These are phyloP conservation scores for Aaosphaeria pasadenensis DNA, from an alignment of 2,329 filamentous ascomycete genomes.

Conservation along the genomic window DNA sequence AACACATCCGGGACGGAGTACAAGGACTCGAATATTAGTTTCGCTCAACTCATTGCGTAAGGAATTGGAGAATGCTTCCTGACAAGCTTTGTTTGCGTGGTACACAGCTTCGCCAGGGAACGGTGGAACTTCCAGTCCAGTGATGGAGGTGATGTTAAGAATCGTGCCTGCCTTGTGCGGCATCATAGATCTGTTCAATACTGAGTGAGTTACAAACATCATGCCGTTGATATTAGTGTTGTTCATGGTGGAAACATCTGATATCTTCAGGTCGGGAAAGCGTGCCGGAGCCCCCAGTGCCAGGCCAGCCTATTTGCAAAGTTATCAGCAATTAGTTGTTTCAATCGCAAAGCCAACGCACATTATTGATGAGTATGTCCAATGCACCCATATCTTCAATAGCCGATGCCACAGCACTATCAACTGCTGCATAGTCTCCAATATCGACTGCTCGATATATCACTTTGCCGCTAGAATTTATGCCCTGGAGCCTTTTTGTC, in stretches of 20 bases:
- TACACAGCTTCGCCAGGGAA: conserved; percentile 51
- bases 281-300: conserved; percentile 45
- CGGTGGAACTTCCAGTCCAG: conserved; percentile 47
- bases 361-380: conserved; percentile 48
- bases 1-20: conserved; percentile 47
- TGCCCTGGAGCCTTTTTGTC: neutral
- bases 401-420: neutral
- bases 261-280: conserved; percentile 43
- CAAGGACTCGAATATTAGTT: conserved; percentile 48
- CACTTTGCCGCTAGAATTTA: neutral
- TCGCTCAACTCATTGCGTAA: conserved; percentile 47
- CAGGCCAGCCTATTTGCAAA: conserved; percentile 31
- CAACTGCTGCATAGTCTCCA: neutral
- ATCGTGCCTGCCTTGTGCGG: conserved; percentile 43
- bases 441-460: neutral
- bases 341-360: no score
- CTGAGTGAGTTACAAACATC: conserved; percentile 47
- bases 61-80: conserved; percentile 50
- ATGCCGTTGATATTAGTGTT: conserved; percentile 49
- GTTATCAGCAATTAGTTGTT: no score
- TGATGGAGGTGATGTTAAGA: conserved; percentile 49
- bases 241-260: conserved; percentile 46
- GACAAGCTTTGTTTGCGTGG: conserved; percentile 47
- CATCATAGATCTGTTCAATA: conserved; percentile 45
- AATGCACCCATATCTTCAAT: conserved; percentile 29